Evolutionary conservation across 2,329 filamentous ascomycete genomes (phyloP), one percentile per base, ranked within the genome.

Genomic region (Pseudovirgaria hyperparasitica): DNA sequence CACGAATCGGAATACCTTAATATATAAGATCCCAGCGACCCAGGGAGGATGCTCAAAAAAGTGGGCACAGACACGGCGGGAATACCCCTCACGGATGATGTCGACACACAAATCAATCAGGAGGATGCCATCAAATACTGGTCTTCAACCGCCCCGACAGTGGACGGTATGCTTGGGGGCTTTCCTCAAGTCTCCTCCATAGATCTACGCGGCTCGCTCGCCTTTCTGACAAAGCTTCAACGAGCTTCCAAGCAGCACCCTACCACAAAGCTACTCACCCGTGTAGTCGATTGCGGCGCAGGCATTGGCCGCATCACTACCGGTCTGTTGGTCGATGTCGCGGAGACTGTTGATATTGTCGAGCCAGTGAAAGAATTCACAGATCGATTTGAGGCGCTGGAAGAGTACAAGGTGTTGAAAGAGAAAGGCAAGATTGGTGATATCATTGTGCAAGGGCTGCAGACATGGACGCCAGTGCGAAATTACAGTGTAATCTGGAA

Each of bases 291-390:
- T 43, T 72, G 69, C 37, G 71, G 72, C 12, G 72, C 72, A 1
- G 71, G 86, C 1, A 92, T 93, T 31, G 87, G 86, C 1, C 66
- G 87, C 22, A 70, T 94, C 32, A 92, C 84, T 0, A 66, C 77
- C 31, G 80, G 79, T 0, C 64, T 94, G 4, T 62, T 94, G n/a
- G 55, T 76, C 16, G 62, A 71, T 14, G 58, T 87, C 2, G 75
- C 77, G n/a, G 59, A 71, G 10, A 57, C 64, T 3, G 76, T 93
- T 5, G 86, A 94, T 48, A 65, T 92, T 13, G 72, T 94, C 17
- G 86, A 94, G 59, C 87, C 86, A 0, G 71, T 93, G 12, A 60
- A 65, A 40, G 84, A 85, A 47, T 92, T 94, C 54, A 85, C 82
- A 1, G 63, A 66, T 9, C 58, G 62, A 12, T 55, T 92, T 1